phyloP scores from a whole-genome alignment of 2,329 filamentous ascomycete genomes.

The Plenodomus tracheiphilus region DNA sequence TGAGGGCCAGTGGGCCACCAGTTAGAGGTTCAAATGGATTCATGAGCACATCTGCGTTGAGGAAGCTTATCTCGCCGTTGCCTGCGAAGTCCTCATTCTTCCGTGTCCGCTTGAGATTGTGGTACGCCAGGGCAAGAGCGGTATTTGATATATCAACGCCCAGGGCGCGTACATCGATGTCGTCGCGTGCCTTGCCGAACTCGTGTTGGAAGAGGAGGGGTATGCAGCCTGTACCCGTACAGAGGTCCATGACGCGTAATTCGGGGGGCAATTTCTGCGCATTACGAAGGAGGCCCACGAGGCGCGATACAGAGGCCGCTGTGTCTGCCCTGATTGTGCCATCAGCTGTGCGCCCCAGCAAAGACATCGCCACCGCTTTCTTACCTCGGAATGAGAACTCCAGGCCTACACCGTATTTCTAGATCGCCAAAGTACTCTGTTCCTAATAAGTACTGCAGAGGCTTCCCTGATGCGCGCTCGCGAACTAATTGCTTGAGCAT shows the following conservation, averaged over 20 bases:
- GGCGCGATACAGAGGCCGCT: slow-evolving; percentile 42
- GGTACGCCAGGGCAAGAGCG: slow-evolving; percentile 67
- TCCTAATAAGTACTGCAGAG: slow-evolving; percentile 87
- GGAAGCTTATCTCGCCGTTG: slow-evolving; percentile 49
- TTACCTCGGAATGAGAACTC: slow-evolving; percentile 82
- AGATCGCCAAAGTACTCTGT: slow-evolving; percentile 85
- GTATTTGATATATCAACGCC: slow-evolving; percentile 73
- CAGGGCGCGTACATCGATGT: slow-evolving; percentile 53
- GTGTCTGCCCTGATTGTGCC: slow-evolving; percentile 49
- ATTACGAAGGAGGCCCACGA: slow-evolving; percentile 34
- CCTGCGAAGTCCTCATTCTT: slow-evolving; percentile 7
- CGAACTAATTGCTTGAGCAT: slow-evolving; percentile 30
- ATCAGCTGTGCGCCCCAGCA: slow-evolving; percentile 12
- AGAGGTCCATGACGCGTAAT: slow-evolving; percentile 77
- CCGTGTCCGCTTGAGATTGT: slow-evolving; percentile 60
- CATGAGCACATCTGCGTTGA: slow-evolving; percentile 49
- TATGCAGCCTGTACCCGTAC: slow-evolving; percentile 90
- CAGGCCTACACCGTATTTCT: slow-evolving; percentile 73
- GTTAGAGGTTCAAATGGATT: slow-evolving; percentile 54
- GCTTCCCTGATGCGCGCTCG: slow-evolving; percentile 63
- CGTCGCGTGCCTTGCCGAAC: slow-evolving; percentile 47
- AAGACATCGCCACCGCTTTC: too few relatives aligned
- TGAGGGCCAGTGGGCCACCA: slow-evolving; percentile 14
- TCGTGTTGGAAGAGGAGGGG: slow-evolving; percentile 72
- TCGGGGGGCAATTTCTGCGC: slow-evolving; percentile 23